phyloP scores from a whole-genome alignment of 306 rosid species.

The Quercus gilva region DNA sequence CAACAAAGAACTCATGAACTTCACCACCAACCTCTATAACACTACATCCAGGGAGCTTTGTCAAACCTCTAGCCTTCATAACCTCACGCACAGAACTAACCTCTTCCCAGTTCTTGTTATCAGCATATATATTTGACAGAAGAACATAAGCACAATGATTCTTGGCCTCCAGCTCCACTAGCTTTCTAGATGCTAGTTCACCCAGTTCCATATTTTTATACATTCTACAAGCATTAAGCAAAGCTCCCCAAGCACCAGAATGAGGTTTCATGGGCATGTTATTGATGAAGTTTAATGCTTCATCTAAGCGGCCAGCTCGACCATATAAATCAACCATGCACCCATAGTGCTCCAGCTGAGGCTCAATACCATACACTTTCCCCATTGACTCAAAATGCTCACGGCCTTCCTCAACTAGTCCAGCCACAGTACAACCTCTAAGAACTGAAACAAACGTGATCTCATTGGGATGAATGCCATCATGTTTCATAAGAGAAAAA shows the following conservation, averaged over 20 bases:
- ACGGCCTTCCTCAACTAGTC: slow-evolving; percentile 53
- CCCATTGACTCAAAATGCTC: slow-evolving; percentile 51
- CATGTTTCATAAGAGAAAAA: slow-evolving; percentile 43
- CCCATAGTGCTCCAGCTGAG: slow-evolving; percentile 57
- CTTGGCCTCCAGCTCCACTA: slow-evolving; percentile 52
- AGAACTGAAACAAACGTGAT: slow-evolving; percentile 47
- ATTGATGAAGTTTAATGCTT: slow-evolving; percentile 53
- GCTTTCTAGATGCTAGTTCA: slow-evolving; percentile 42
- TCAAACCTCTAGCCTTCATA: slow-evolving; percentile 54
- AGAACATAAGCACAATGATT: slow-evolving; percentile 57
- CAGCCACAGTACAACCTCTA: slow-evolving; percentile 59
- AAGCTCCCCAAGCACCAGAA: slow-evolving; percentile 64
- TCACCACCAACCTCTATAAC: slow-evolving; percentile 63
- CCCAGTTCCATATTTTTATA: slow-evolving; percentile 46
- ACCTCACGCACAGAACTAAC: slow-evolving; percentile 34
- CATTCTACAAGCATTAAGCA: slow-evolving; percentile 60
- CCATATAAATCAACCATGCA: slow-evolving; percentile 65
- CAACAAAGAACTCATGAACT: slow-evolving; percentile 61
- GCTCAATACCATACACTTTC: slow-evolving; percentile 43
- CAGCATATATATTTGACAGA: slow-evolving; percentile 61
- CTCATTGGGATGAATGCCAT: slow-evolving; percentile 45
- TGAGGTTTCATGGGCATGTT: slow-evolving; percentile 65
- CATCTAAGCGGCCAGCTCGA: slow-evolving; percentile 51
- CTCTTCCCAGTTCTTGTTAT: slow-evolving; percentile 48
- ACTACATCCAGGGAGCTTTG: slow-evolving; percentile 66